phyloP scores from a whole-genome alignment of 225 moss, liverwort and hornwort species.

The Rhytidiadelphus loreus region DNA sequence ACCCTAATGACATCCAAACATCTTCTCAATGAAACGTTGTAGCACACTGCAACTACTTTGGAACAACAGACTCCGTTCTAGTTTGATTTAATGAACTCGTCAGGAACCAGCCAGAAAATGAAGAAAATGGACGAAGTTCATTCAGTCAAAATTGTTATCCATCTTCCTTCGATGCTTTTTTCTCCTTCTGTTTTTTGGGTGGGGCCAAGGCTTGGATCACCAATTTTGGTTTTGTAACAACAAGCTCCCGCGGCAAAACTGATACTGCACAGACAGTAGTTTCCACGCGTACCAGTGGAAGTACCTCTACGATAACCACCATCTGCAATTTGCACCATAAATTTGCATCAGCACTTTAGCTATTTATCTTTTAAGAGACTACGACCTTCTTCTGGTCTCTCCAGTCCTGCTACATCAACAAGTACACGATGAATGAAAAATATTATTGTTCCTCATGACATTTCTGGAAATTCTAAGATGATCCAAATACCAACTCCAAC shows the following conservation, averaged over 20 bases:
- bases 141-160: neutral
- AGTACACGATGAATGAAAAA: neutral
- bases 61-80: neutral
- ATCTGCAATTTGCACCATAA: constrained; percentile 43
- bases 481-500: neutral
- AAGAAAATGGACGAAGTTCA: neutral
- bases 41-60: neutral
- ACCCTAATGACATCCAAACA: no score
- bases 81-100: neutral
- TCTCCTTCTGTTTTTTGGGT: constrained; percentile 30
- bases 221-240: constrained; percentile 69
- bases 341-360: neutral
- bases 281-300: constrained; percentile 59
- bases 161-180: neutral
- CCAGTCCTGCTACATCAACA: neutral
- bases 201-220: constrained; percentile 54
- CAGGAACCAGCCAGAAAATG: neutral
- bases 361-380: neutral
- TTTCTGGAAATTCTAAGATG: neutral
- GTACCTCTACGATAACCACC: constrained; percentile 74
- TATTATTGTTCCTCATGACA: neutral
- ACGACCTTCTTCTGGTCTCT: neutral
- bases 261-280: constrained; percentile 52
- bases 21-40: neutral
- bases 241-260: constrained; percentile 56